Percentiles rank a stretch among this genome's conserved stretches.
phyloP scores from a whole-genome alignment of 129 eudicot species.

The Arctium lappa region DNA sequence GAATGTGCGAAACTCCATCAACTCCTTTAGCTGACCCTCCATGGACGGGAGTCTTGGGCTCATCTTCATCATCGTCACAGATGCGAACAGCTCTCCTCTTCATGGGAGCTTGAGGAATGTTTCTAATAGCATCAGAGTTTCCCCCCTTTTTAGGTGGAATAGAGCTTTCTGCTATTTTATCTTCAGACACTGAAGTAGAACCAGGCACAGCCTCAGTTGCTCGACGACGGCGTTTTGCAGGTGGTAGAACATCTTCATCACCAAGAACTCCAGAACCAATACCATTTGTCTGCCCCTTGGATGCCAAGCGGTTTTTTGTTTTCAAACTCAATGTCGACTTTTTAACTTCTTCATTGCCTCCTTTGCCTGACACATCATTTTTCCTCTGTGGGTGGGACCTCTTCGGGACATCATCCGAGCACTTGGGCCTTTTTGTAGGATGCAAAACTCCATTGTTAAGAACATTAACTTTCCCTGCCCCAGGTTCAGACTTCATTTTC shows the following conservation, averaged over 20 bases:
- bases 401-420: slow-evolving; percentile 39
- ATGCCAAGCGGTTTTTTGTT: slow-evolving; percentile 31
- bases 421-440: slow-evolving; percentile 51
- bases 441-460: slow-evolving; percentile 29
- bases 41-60: slow-evolving; percentile 90
- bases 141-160: slow-evolving; percentile 28
- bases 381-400: slow-evolving; percentile 35
- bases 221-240: slow-evolving; percentile 53
- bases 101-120: slow-evolving; percentile 32
- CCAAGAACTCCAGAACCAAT: slow-evolving; percentile 23
- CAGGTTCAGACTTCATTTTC: slow-evolving; percentile 31
- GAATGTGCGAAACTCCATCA: slow-evolving; percentile 28
- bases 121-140: slow-evolving; percentile 33
- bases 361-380: slow-evolving; percentile 32
- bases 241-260: slow-evolving; percentile 58
- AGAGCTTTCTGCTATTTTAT: slow-evolving; percentile 31
- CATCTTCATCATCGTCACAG: slow-evolving; percentile 63
- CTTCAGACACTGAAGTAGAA: slow-evolving; percentile 38
- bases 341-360: slow-evolving; percentile 32
- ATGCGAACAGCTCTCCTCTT: slow-evolving; percentile 87
- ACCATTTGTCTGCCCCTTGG: slow-evolving; percentile 30
- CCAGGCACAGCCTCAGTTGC: slow-evolving; percentile 31
- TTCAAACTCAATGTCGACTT: slow-evolving; percentile 27
- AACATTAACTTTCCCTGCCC: slow-evolving; percentile 34
- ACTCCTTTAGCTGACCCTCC: slow-evolving; percentile 48